Evolutionary conservation across 371 early-diverging fungal genomes (phyloP), one percentile per base, ranked within the genome.

Genomic region (Mycotypha africana): DNA sequence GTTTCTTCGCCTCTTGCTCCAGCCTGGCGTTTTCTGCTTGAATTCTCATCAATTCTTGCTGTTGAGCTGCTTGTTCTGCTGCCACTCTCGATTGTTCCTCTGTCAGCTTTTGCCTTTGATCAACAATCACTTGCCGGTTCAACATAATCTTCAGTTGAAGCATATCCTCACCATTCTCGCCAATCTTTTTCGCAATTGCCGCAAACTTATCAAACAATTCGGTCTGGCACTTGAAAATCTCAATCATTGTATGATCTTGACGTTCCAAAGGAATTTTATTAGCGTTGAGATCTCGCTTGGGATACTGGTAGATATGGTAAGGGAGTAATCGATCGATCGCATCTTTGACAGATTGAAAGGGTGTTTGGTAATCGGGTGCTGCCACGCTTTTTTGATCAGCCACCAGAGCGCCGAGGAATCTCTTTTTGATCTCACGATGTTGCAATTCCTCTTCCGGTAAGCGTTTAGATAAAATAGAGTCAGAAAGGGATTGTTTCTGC

Each of bases 281-380:
- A 2, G 70, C 56, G 26, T 84, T 78, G n/a, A 86, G 45, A 39
- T 78, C 82, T 19, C 58, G 52, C 12, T 76, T 67, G 1, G 83
- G 84, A 49, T 82, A 81, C 56, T 86, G 86, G 41, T 69, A 86
- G 24, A 88, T 70, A 44, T 88, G 87, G 53, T 74, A 88, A 6
- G 88, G 88, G 28, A 88, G 56, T 15, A 88, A 55, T 23, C 88
- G 71, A 44, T 75, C 58, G 28, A 86, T 65, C 1, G 73, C 81
- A 58, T 88, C 87, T 34, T 74, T 56, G 8, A 76, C 40, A 1
- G 80, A 83, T 2, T 41, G 38, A 40, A 86, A 88, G 2, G 85
- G 83, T 22, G 77, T 76, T 24, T 60, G 53, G 42, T 76, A 76
- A 41, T 85, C 78, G 1, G 77, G 74, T 10, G 48, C 45, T 4